phyloP scores from a whole-genome alignment of 2,329 filamentous ascomycete genomes.

The Metarhizium rileyi region DNA sequence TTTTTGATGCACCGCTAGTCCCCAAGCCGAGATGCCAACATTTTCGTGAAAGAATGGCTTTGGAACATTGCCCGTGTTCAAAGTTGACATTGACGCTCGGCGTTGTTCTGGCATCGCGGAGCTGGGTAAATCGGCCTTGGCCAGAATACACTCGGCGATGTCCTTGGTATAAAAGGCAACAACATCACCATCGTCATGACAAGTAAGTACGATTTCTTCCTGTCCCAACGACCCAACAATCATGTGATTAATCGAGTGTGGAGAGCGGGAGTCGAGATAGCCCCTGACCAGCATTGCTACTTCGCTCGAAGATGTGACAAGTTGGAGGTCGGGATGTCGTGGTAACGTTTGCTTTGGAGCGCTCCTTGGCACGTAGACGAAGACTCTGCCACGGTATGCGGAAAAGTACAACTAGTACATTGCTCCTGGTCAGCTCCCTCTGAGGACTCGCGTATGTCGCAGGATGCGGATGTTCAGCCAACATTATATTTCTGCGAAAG shows the following conservation, averaged over 20 bases:
- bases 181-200: conserved; percentile 68
- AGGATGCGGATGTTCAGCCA: conserved; percentile 5
- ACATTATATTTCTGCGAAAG: conserved; percentile 50
- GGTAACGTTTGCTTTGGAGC: conserved; percentile 38
- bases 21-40: conserved; percentile 78
- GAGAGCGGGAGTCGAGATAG: conserved; percentile 37
- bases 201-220: conserved; percentile 58
- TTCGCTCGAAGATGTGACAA: conserved; percentile 33
- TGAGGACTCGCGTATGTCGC: not conserved
- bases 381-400: conserved; percentile 46
- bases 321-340: conserved; percentile 36
- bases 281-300: conserved; percentile 35
- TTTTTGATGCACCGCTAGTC: conserved; percentile 67
- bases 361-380: conserved; percentile 43
- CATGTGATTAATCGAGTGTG: conserved; percentile 61
- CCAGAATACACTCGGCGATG: conserved; percentile 35
- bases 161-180: conserved; percentile 56
- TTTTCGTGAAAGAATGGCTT: conserved; percentile 62
- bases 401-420: conserved; percentile 48
- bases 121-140: conserved; percentile 3
- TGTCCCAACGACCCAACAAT: conserved; percentile 58
- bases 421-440: conserved; percentile 1
- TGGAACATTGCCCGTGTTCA: conserved; percentile 11
- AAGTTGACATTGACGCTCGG: too few relatives aligned
- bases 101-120: conserved; percentile 6